Base-by-base conservation (phyloP, 768 basidiomycete genomes). In the Macrocybe gigantea region DNA sequence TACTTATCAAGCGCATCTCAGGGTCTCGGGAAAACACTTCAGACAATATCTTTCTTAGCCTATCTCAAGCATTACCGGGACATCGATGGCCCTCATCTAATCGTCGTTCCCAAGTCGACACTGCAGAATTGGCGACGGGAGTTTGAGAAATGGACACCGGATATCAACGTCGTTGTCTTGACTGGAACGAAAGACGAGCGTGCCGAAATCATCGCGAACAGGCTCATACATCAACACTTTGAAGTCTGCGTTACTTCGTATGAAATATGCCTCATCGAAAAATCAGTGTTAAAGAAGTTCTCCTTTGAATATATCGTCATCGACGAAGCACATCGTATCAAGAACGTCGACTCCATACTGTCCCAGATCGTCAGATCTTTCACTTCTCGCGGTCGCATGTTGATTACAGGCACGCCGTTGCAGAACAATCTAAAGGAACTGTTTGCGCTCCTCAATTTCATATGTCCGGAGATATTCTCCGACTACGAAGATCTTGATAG, bases 261-360 rank as follows among this genome's bases (percentile, higher is more conserved):
- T 67, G 96, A 97, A 65, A 89, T 99, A 52, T 95, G 93, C 63
- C 78, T 98, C 53, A 91, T 95, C 55, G 96, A 99, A 64, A 93
- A 93, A 66, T 75, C 81, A n/a, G 78, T 86, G 0, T 73, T 98
- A 52, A 92, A 91, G 68, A 95, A 95, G 64, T 91, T 97, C 64
- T 87, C 86, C 0, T 98, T 97, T 72, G 91, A 95, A 65, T 98
- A 98, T 67, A 97, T 97, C 65, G 81, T 88, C 54, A 98, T 99
- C 59, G 95, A 99, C 68, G 95, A 99, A 68, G 95, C 95, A 1
- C 95, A 99, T 61, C 87, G 96, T 15, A 99, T 99, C 78, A 98
- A 98, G 73, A 98, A 98, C 63, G 93, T 95, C 56, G 92, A 97
- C 64, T 95, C 92, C 9, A 86, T 98, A 58, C 78, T 99, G 11